Conservation (phyloP, 352 stramenopile species). For the Peronospora destructor region DNA sequence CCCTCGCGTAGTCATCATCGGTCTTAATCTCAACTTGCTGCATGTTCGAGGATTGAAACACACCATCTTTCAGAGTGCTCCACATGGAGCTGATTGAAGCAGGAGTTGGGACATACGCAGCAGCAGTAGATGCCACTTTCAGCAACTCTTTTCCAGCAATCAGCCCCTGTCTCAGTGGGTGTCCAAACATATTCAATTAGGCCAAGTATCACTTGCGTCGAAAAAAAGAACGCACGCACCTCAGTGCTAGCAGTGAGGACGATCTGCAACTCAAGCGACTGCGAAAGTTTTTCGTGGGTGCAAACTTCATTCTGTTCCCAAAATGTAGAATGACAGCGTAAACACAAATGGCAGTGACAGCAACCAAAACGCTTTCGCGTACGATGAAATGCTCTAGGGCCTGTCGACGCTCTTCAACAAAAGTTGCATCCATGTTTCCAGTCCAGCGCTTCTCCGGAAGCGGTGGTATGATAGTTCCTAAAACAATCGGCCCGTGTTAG, state of each 20-base stretch:
- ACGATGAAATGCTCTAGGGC: slow-evolving; percentile 86
- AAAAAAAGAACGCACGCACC: slow-evolving; percentile 27
- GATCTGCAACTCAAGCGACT: slow-evolving; percentile 78
- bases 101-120: slow-evolving; percentile 70
- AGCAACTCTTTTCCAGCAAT: slow-evolving; percentile 79
- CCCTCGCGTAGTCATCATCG: slow-evolving; percentile 80
- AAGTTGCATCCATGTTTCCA: slow-evolving; percentile 85
- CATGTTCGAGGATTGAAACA: slow-evolving; percentile 70
- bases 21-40: slow-evolving; percentile 84
- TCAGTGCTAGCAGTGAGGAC: slow-evolving; percentile 76
- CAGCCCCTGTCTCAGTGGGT: slow-evolving; percentile 38
- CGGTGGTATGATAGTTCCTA: slow-evolving; percentile 83
- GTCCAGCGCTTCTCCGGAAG: slow-evolving; percentile 85
- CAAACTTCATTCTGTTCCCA: slow-evolving; percentile 76
- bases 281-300: slow-evolving; percentile 74
- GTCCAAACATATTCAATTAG: not conserved
- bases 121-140: slow-evolving; percentile 64
- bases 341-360: slow-evolving; percentile 3
- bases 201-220: not conserved
- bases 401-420: slow-evolving; percentile 84
- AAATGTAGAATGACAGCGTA: not conserved
- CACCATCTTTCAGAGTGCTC: slow-evolving; percentile 76
- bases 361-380: slow-evolving; percentile 4
- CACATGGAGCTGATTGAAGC: slow-evolving; percentile 71
- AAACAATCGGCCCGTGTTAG: not conserved